These are phyloP conservation scores for Cyberlindnera samutprakarnensis DNA, from an alignment of 805 yeast genomes.

Conservation along the genomic window DNA sequence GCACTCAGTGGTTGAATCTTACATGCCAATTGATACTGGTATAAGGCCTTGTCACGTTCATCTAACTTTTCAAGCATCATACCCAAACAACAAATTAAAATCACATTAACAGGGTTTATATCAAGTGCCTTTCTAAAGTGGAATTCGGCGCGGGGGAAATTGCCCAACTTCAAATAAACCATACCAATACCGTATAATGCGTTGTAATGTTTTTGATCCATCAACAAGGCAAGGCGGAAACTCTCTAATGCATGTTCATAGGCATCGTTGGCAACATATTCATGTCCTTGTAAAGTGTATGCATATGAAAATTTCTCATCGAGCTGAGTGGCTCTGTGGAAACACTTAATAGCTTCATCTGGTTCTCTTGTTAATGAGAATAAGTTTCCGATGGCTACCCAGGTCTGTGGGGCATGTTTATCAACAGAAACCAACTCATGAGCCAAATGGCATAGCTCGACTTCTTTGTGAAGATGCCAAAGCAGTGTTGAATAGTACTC, in stretches of 20 bases:
- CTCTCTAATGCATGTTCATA: slow-evolving; percentile 82
- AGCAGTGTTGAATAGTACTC: slow-evolving; percentile 83
- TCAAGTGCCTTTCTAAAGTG: slow-evolving; percentile 83
- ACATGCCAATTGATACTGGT: slow-evolving; percentile 77
- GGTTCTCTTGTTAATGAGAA: slow-evolving; percentile 79
- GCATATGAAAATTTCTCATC: slow-evolving; percentile 77
- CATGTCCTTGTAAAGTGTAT: slow-evolving; percentile 91
- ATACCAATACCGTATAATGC: slow-evolving; percentile 95
- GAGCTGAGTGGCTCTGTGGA: slow-evolving; percentile 65
- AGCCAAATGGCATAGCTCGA: slow-evolving; percentile 72
- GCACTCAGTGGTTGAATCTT: slow-evolving; percentile 81
- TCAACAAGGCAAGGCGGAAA: slow-evolving; percentile 68
- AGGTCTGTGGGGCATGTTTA: slow-evolving; percentile 67
- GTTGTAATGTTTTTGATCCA: slow-evolving; percentile 81
- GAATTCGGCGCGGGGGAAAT: slow-evolving; percentile 72
- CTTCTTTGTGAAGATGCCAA: slow-evolving; percentile 86
- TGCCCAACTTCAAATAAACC: slow-evolving; percentile 84
- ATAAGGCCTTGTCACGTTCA: slow-evolving; percentile 61
- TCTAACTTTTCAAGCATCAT: slow-evolving; percentile 80
- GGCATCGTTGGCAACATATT: slow-evolving; percentile 79
- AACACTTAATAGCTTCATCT: slow-evolving; percentile 83
- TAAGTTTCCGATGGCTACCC: slow-evolving; percentile 89
- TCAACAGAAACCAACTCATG: slow-evolving; percentile 69
- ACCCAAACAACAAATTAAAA: slow-evolving; percentile 87
- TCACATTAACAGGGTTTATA: slow-evolving; percentile 86